Evolutionary conservation across 1,284 basidiomycete genomes (phyloP), one percentile per base, ranked within the genome.

Genomic region (Gymnopus androsaceus): DNA sequence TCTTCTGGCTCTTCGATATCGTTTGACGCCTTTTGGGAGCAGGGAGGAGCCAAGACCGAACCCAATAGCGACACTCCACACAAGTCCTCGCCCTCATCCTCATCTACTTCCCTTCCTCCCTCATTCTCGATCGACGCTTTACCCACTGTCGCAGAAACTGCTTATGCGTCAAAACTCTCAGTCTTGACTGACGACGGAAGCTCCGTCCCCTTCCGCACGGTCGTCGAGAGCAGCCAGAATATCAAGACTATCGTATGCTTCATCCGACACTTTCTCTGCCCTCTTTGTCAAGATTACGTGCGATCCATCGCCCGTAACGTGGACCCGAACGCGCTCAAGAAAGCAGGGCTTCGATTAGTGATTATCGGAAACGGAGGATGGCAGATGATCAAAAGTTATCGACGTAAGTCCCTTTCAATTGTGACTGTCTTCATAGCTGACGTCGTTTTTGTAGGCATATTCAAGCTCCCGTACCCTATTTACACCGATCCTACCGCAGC

Each of bases 281-380:
- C 84, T 1, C 72, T 83, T 46, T 88, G 87, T 66, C 86, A 88
- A 63, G 86, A 90, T 63, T 92, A 90, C 66, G 82, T 90, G 75
- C 79, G 82, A 57, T 84, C 84, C 33, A 76, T 92, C n/a, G 59
- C 61, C 9, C 59, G 54, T 9, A 64, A 60, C 33, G 59, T 67
- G 1, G 59, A 61, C 9, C 52, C 64, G 2, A 73, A 76, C 34
- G 75, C 78, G 4, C 75, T 92, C 36, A 72, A 79, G 56, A 71
- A 72, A 42, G 75, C 79, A 27, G 77, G 79, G 11, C 69, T 84
- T 34, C 79, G 77, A 19, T 57, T 88, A 33, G 73, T 90, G 53
- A 76, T 92, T 63, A 79, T 92, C 61, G 86, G 89, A 25, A 83
- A 88, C 66, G 90, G 87, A 3, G 81, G 81, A 3, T 80, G 75